phyloP scores from a whole-genome alignment of 805 yeast species.

The Myxozyma vanderwaltii region DNA sequence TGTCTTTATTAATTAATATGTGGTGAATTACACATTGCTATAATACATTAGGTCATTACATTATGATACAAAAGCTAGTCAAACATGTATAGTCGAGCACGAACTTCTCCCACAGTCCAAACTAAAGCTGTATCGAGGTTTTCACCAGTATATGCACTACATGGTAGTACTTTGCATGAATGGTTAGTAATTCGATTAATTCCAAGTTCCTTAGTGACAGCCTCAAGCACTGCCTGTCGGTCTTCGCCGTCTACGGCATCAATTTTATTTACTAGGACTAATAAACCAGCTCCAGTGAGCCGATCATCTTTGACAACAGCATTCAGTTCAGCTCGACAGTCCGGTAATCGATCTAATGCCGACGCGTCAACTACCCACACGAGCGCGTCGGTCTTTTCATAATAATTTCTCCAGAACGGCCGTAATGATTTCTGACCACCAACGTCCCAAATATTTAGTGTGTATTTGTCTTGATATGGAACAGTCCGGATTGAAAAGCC shows the following conservation, averaged over 20 bases:
- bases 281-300: slow-evolving; percentile 66
- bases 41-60: neutral
- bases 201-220: slow-evolving; percentile 36
- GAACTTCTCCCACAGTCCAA: slow-evolving; percentile 50
- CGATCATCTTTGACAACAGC: slow-evolving; percentile 66
- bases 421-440: slow-evolving; percentile 87
- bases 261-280: slow-evolving; percentile 71
- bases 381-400: slow-evolving; percentile 74
- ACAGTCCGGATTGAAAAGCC: slow-evolving; percentile 81
- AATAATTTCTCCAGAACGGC: slow-evolving; percentile 92
- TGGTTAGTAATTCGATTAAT: slow-evolving; percentile 46
- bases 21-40: neutral
- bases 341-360: slow-evolving; percentile 61
- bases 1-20: neutral
- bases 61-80: slow-evolving; percentile 11
- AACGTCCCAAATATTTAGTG: slow-evolving; percentile 62
- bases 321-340: slow-evolving; percentile 65
- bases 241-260: slow-evolving; percentile 51
- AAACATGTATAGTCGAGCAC: slow-evolving; percentile 42
- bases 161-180: slow-evolving; percentile 48
- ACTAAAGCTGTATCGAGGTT: slow-evolving; percentile 48
- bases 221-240: neutral
- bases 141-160: slow-evolving; percentile 54
- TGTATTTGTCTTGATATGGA: slow-evolving; percentile 40
- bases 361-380: slow-evolving; percentile 83